A percentile compares a stretch with the other conserved stretches of the same genome.
phyloP scores from a whole-genome alignment of 2,329 filamentous ascomycete species.

The Lachnellula hyalina region DNA sequence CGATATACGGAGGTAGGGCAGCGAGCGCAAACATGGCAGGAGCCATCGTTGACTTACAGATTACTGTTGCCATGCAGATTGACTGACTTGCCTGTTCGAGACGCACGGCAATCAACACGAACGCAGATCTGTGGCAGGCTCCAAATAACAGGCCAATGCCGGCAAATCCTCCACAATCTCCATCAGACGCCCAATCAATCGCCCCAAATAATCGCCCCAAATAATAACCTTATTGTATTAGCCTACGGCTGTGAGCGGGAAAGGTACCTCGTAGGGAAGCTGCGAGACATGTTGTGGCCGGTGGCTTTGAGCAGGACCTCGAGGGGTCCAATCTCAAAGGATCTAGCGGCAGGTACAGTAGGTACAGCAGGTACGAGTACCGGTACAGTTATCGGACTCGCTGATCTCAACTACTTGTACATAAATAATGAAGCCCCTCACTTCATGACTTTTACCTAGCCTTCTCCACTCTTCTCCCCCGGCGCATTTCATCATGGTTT shows the following conservation, averaged over 20 bases:
- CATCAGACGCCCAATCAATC: conserved; percentile 2
- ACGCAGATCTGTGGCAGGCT: conserved; percentile 7
- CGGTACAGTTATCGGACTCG: background rate
- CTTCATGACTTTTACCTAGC: background rate
- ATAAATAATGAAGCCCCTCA: conserved; percentile 2
- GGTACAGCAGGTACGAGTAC: background rate
- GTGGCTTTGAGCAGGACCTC: background rate
- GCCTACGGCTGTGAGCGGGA: background rate
- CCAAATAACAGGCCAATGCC: conserved; percentile 6
- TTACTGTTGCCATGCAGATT: background rate
- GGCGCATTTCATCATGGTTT: conserved; percentile 9
- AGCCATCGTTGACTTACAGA: background rate
- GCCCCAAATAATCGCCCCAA: background rate
- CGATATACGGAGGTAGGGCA: background rate
- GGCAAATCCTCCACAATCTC: background rate
- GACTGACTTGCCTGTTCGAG: conserved; percentile 7
- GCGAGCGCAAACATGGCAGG: background rate
- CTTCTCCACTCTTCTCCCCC: background rate
- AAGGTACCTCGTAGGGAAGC: conserved; percentile 2
- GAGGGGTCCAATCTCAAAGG: background rate
- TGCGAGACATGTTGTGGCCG: background rate
- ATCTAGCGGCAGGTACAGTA: background rate
- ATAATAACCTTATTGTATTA: conserved; percentile 6
- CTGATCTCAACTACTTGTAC: background rate
- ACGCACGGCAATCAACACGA: background rate